phyloP scores from a whole-genome alignment of 768 basidiomycete species.

The Pleurotus giganteus region DNA sequence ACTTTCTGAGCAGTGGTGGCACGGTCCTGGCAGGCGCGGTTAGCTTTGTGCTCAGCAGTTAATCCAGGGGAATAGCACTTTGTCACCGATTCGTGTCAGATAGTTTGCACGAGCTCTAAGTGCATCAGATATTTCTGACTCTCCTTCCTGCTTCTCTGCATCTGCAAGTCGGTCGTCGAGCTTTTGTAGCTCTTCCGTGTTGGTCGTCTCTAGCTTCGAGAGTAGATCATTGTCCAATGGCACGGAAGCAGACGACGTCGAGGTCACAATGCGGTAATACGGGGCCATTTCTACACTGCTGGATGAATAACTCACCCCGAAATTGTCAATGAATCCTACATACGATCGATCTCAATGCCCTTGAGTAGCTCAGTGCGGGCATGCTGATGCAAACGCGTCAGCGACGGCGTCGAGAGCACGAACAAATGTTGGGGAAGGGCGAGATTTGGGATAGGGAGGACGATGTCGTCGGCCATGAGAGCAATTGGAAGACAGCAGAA shows the following conservation, averaged over 20 bases:
- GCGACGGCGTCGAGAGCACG: constrained; percentile 58
- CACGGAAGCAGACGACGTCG: constrained; percentile 42
- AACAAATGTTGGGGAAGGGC: constrained; percentile 78
- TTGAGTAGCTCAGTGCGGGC: constrained; percentile 65
- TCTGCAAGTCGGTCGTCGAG: constrained; percentile 80
- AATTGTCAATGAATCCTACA: constrained; percentile 24
- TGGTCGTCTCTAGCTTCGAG: constrained; percentile 61
- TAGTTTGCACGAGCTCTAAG: constrained; percentile 83
- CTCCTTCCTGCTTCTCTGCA: constrained; percentile 88
- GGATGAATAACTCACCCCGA: background rate
- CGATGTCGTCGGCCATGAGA: constrained; percentile 78
- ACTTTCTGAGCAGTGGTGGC: constrained; percentile 78
- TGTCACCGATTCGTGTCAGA: constrained; percentile 87
- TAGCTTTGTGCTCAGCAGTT: background rate
- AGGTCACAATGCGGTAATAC: constrained; percentile 64
- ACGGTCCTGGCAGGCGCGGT: constrained; percentile 51
- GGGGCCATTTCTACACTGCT: constrained; percentile 76
- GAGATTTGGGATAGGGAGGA: constrained; percentile 87
- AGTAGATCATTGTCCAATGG: constrained; percentile 53
- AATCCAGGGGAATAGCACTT: constrained; percentile 39
- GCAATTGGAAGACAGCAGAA: background rate
- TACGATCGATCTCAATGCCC: constrained; percentile 79
- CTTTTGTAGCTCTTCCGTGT: constrained; percentile 67
- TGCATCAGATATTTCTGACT: constrained; percentile 89
- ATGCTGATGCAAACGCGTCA: constrained; percentile 62